phyloP scores from a whole-genome alignment of 148 eudicot genomes.

The Dysphania ambrosioides region DNA sequence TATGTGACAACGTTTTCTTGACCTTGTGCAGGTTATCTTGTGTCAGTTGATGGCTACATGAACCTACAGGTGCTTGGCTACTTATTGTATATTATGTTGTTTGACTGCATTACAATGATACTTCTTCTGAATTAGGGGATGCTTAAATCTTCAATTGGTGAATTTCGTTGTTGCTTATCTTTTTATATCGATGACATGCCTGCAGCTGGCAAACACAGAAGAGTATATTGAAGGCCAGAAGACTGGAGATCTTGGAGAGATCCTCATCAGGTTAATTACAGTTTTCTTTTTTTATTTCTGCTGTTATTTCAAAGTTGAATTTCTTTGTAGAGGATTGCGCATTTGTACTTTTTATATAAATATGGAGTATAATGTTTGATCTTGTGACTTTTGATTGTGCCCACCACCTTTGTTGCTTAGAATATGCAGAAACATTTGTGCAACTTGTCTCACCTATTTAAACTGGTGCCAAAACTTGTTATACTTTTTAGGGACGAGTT shows the following conservation, averaged over 20 bases:
- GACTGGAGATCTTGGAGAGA: constrained; percentile 91
- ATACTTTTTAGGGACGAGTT: not conserved
- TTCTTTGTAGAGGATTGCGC: not conserved
- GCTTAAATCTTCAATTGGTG: not conserved
- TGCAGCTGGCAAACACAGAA: constrained; percentile 78
- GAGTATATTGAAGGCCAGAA: constrained; percentile 75
- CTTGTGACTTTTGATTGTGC: not conserved
- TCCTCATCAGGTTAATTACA: constrained; percentile 66
- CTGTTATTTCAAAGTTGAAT: not conserved
- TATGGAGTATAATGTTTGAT: not conserved
- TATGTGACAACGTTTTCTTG: constrained; percentile 10
- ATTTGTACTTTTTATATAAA: not conserved
- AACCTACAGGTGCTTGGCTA: constrained; percentile 61
- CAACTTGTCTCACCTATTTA: not conserved
- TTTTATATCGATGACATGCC: not conserved
- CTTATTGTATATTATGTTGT: not conserved
- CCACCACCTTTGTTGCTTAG: not conserved
- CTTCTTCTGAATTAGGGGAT: not conserved
- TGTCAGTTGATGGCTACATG: constrained; percentile 62
- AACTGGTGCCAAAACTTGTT: not conserved
- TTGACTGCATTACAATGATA: not conserved
- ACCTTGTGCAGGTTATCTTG: constrained; percentile 47
- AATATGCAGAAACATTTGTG: not conserved
- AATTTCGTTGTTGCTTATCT: constrained; percentile 7
- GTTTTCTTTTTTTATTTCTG: not conserved